Evolutionary conservation across 2,329 filamentous ascomycete genomes (phyloP), one percentile per base, ranked within the genome.

Genomic region (Alternaria metachromatica): DNA sequence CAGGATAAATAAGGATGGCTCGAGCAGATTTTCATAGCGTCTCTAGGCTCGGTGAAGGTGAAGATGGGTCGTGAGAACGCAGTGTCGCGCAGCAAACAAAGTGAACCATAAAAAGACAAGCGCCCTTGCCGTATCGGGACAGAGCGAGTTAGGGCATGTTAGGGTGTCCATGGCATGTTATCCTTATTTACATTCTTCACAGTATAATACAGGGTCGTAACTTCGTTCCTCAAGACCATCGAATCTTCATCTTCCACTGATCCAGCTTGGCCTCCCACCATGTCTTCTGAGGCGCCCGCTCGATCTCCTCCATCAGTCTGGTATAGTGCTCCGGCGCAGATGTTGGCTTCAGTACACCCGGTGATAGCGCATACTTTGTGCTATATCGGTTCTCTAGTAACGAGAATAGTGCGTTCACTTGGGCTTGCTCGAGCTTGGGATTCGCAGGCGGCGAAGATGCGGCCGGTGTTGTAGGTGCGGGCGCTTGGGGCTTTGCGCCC

Each of bases 341-440:
- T n/a, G 55, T 64, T 1, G 79, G 79, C 66, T 71, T 74, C 30
- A 80, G 63, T 12, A 79, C 70, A 6, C 41, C 67, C 2, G 69
- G 67, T 8, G 75, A 72, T 6, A 77, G 55, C 0, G 74, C 65
- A 60, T 78, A 79, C 26, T 74, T 76, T 61, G 84, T 85, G 50
- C 77, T 80, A 70, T 88, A 89, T 53, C 86, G 80, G 72, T 90
- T 84, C 67, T 89, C 87, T 3, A 90, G 79, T n/a, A 90, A 78
- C 3, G 86, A 84, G 65, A 87, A 88, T 2, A 90, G 82, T 5
- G 87, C 87, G 69, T 89, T 89, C 58, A 88, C 77, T 69, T 87
- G 82, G 30, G 76, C 76, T 30, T 81, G 71, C 64, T 86, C 84
- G 25, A 70, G 68, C 21, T 69, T 63, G 2, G 71, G 69, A 15